Base-by-base conservation (phyloP, 495 filamentous ascomycete genomes). In the Clohesyomyces aquaticus region DNA sequence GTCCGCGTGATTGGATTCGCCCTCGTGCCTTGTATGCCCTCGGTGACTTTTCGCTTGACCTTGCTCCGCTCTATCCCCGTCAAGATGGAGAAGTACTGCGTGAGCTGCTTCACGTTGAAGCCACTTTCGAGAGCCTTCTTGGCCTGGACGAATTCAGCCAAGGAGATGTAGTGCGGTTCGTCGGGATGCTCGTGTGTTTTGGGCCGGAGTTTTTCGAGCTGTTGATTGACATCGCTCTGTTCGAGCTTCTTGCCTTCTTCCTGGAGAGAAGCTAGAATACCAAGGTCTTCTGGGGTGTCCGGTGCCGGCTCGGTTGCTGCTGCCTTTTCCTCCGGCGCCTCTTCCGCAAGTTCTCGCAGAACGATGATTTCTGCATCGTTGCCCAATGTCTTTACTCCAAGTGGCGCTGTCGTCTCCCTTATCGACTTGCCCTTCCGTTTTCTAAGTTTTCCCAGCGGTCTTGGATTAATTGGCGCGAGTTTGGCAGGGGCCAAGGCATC, bases 311-410 rank as follows among this genome's bases (percentile, higher is more conserved):
- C 26, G 1, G 32, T n/a, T 19, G 43, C 38, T 14, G 43, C 38
- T 14, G 27, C 1, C 10, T 9, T 21, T 21, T 69, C 52, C 26
- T 61, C 43, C 18, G 18, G 48, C 26, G 49, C 26, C 0, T 28
- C 47, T 8, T 54, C 60, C 18, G 23, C 47, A 32, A 63, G 50
- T 27, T 71, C 64, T n/a, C 41, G 49, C 12, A 71, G 52, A 14
- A 71, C 60, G 9, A 71, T 56, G 29, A 71, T 65, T 21, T 65
- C 68, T 3, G 68, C 48, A 48, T 66, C 63, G 16, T 67, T 32
- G 32, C 68, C 68, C 25, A 71, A 45, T 1, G 59, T 42, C 55
- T 67, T 66, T 2, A 71, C 46, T 8, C 54, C 61, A 6, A 71
- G 46, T 16, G 23, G 42, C 25, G 55, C 68, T 19, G 60, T 55